Evolutionary conservation across 2,329 filamentous ascomycete species (phyloP).

Genomic region (Exophiala calicioides): DNA sequence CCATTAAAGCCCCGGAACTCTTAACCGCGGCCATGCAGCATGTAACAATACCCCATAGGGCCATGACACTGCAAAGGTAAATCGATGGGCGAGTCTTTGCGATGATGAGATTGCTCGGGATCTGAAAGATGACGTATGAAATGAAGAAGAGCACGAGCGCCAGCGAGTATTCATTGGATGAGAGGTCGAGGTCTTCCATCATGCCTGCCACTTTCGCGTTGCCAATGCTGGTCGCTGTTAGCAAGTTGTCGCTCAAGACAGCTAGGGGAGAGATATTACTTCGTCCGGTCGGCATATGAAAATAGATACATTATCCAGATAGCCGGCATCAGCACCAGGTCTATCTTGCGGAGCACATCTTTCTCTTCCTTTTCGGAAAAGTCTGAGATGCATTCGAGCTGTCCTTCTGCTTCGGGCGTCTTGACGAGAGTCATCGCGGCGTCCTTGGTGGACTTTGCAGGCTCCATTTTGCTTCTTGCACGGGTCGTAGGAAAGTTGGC

Average conservation of each 20-base stretch:
- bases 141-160: slow-evolving; percentile 58
- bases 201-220: slow-evolving; percentile 38
- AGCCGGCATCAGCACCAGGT: slow-evolving; percentile 48
- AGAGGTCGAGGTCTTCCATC: slow-evolving; percentile 33
- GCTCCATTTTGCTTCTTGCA: too few relatives aligned
- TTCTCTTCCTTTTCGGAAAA: slow-evolving; percentile 40
- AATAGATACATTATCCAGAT: slow-evolving; percentile 55
- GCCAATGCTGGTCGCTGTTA: slow-evolving; percentile 37
- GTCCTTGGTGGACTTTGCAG: too few relatives aligned
- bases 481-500: too few relatives aligned
- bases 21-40: slow-evolving; percentile 52
- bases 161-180: slow-evolving; percentile 51
- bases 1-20: slow-evolving; percentile 53
- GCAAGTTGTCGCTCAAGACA: neutral
- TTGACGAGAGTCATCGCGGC: neutral
- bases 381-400: neutral
- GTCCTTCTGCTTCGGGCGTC: neutral
- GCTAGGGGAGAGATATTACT: neutral
- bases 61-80: slow-evolving; percentile 19
- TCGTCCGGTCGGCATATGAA: slow-evolving; percentile 29
- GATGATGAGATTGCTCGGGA: slow-evolving; percentile 46
- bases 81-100: slow-evolving; percentile 33
- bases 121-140: slow-evolving; percentile 55
- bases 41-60: slow-evolving; percentile 39
- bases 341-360: slow-evolving; percentile 48